A percentile compares a stretch with the other conserved stretches of the same genome.
Evolutionary conservation across 129 eudicot genomes (phyloP).

Genomic region (Logfia minima): DNA sequence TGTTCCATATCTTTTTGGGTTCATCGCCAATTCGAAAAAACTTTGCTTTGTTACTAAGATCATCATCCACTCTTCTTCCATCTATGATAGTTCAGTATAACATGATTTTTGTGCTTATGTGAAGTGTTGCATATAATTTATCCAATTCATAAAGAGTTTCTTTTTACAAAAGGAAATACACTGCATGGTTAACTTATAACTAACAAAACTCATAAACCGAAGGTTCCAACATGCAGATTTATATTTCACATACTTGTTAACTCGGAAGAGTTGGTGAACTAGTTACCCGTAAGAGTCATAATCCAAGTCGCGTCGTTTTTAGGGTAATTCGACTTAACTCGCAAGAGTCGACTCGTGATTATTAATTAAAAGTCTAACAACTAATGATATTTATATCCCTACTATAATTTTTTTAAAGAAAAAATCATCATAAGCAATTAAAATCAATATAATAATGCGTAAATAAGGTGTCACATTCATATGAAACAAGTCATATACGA

Average conservation of each 20-base stretch:
- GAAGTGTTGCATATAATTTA: neutral
- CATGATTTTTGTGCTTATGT: neutral
- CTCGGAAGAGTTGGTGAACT: no score
- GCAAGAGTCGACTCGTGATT: neutral
- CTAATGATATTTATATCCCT: neutral
- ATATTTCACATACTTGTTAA: neutral
- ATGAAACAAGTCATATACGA: neutral
- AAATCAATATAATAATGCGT: neutral
- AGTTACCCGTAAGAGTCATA: no score
- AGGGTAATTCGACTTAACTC: neutral
- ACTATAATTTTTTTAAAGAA: neutral
- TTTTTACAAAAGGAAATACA: no score
- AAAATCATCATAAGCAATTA: neutral
- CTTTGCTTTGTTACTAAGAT: conserved; percentile 1
- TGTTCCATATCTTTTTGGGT: neutral
- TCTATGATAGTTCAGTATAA: neutral
- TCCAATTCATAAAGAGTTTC: no score
- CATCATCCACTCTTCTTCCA: neutral
- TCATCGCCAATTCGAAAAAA: neutral
- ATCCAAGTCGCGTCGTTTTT: no score
- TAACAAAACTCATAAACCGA: neutral
- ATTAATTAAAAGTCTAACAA: neutral
- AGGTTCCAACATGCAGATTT: neutral
- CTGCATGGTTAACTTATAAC: no score
- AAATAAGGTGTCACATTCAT: neutral